A percentile compares a stretch with the other conserved stretches of the same genome.
These are phyloP conservation scores for Melanomma pulvis-pyrius DNA, from an alignment of 495 filamentous ascomycete species.

Conservation along the genomic window DNA sequence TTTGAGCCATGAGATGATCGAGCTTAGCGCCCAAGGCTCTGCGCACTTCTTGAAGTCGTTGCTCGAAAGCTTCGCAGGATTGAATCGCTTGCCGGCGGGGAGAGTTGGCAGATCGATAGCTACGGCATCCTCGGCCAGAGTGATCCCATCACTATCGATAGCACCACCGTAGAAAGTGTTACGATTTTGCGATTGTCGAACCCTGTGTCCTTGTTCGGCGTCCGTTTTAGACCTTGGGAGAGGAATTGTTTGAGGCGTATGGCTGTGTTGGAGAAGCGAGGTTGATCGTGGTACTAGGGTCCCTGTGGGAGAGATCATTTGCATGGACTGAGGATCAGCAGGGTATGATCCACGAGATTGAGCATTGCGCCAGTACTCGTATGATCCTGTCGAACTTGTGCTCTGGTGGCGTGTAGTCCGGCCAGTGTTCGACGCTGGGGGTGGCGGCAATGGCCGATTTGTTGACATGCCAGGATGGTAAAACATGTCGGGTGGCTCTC, in stretches of 20 bases:
- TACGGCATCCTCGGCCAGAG: constrained; percentile 55
- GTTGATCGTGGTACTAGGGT: constrained; percentile 76
- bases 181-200: constrained; percentile 54
- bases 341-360: constrained; percentile 33
- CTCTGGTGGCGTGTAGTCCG: constrained; percentile 20
- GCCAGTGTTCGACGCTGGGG: constrained; percentile 54
- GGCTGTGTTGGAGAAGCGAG: constrained; percentile 78
- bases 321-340: constrained; percentile 33
- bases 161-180: constrained; percentile 49
- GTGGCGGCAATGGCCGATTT: constrained; percentile 75
- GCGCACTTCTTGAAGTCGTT: constrained; percentile 82
- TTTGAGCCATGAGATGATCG: constrained; percentile 83
- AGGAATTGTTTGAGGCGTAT: constrained; percentile 75
- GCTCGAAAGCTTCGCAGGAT: constrained; percentile 81
- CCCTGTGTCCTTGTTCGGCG: constrained; percentile 64
- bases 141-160: constrained; percentile 44
- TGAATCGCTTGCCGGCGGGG: constrained; percentile 59
- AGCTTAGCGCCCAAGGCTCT: constrained; percentile 92
- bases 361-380: constrained; percentile 35
- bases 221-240: constrained; percentile 94
- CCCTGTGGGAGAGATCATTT: constrained; percentile 24
- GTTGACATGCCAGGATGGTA: constrained; percentile 78
- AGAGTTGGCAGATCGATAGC: constrained; percentile 54
- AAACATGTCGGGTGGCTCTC: constrained; percentile 85
- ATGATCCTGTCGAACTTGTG: constrained; percentile 22